Conservation (phyloP, 371 early-diverging fungal genomes). For the Mortierella sp. region DNA sequence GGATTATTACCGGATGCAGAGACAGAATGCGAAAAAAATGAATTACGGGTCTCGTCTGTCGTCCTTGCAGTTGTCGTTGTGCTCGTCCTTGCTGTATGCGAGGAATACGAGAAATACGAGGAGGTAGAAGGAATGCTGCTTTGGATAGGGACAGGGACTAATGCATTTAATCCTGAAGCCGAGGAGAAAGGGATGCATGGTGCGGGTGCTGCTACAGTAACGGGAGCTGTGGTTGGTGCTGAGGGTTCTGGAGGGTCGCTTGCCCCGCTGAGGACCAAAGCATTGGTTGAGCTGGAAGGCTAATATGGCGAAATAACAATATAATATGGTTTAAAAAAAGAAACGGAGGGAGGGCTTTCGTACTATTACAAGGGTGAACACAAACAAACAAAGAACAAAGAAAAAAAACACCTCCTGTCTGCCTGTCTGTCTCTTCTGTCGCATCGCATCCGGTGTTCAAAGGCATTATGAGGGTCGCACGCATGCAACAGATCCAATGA, state of each 20-base stretch:
- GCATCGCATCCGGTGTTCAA: background rate
- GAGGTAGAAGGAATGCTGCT: too few relatives aligned
- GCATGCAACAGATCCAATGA: background rate
- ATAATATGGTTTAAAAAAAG: background rate
- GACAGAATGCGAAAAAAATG: background rate
- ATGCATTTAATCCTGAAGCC: background rate
- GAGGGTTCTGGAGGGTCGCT: conserved; percentile 16
- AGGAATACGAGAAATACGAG: background rate
- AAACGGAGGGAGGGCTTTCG: background rate
- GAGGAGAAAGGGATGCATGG: background rate
- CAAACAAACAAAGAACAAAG: background rate
- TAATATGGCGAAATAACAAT: background rate
- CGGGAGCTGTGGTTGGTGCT: background rate
- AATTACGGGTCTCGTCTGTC: background rate
- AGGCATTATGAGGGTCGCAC: too few relatives aligned
- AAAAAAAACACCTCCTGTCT: background rate
- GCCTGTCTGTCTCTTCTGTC: background rate
- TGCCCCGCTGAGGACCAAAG: conserved; percentile 27
- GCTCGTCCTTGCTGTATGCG: too few relatives aligned
- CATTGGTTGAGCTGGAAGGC: conserved; percentile 28
- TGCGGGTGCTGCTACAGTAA: background rate
- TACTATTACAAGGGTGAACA: background rate
- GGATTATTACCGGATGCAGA: too few relatives aligned
- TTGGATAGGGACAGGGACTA: background rate
- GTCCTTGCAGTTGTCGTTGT: background rate